A percentile compares a stretch with the other conserved stretches of the same genome.
Evolutionary conservation across 495 filamentous ascomycete genomes (phyloP).

Genomic region (Xylaria acuta): DNA sequence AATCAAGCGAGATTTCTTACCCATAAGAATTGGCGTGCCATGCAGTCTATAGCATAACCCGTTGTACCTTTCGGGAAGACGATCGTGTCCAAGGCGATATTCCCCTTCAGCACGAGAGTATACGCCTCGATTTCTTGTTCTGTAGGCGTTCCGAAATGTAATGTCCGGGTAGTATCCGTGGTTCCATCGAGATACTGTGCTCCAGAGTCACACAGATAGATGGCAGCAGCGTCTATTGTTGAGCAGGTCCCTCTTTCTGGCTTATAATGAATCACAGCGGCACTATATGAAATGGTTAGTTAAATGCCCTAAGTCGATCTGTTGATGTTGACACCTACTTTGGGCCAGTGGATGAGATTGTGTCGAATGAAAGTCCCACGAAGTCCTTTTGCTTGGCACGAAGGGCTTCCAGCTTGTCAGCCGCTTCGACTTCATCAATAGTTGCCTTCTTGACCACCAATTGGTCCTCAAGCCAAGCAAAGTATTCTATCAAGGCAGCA

Average conservation of each 20-base stretch:
- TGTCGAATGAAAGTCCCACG: slow-evolving; percentile 91
- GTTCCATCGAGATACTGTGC: slow-evolving; percentile 96
- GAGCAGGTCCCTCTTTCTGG: slow-evolving; percentile 84
- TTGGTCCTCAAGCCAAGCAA: slow-evolving; percentile 95
- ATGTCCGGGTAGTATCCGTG: slow-evolving; percentile 92
- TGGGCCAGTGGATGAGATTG: slow-evolving; percentile 92
- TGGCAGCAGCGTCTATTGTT: slow-evolving; percentile 80
- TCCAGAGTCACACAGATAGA: slow-evolving; percentile 97
- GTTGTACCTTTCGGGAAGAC: slow-evolving; percentile 95
- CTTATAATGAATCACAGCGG: slow-evolving; percentile 97
- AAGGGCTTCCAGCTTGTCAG: slow-evolving; percentile 86
- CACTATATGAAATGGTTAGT: slow-evolving; percentile 44
- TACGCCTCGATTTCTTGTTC: slow-evolving; percentile 89
- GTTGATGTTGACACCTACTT: slow-evolving; percentile 58
- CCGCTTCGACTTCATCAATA: slow-evolving; percentile 87
- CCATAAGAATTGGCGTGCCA: slow-evolving; percentile 95
- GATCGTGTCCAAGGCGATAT: slow-evolving; percentile 85
- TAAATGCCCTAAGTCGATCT: neutral
- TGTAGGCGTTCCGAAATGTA: slow-evolving; percentile 89
- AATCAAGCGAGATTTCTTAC: slow-evolving; percentile 43
- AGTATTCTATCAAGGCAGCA: slow-evolving; percentile 88
- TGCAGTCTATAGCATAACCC: slow-evolving; percentile 86
- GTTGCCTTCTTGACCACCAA: slow-evolving; percentile 72
- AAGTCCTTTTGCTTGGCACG: slow-evolving; percentile 83
- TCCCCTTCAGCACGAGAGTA: slow-evolving; percentile 95